Base-by-base conservation (phyloP, 768 basidiomycete species). In the Zangia roseola region DNA sequence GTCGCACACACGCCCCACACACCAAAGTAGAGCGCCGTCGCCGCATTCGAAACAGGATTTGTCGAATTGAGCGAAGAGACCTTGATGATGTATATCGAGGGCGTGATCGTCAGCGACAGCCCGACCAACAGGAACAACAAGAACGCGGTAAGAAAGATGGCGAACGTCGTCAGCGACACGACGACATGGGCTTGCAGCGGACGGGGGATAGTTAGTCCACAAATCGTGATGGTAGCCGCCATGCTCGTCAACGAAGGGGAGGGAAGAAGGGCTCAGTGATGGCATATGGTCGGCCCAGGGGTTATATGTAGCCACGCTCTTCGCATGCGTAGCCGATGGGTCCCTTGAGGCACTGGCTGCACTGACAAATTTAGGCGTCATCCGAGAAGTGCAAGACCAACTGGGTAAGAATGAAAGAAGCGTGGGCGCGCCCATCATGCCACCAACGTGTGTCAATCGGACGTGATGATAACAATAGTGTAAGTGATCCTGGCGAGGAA, bases 1-100 rank as follows among this genome's bases (percentile, higher is more conserved):
- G 67, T 67, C 1, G 83, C 83, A 67, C 91, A 94, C 30, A 84
- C 74, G 1, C 91, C 91, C 86, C 90, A 92, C 6, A 91, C 84
- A 4, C 91, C 91, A 52, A 91, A 86, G 30, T 81, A 76, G 10
- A 91, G 66, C 55, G 75, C 71, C 4, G 82, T 84, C 24, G 82
- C 82, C 12, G 81, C 66, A 51, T 74, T 74, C 10, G 83, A 81
- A 28, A 61, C 55, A 3, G 75, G 74, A 41, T 69, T 63, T 35
- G 31, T 20, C 20, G 62, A 57, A 33, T 60, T 41, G 31, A 54
- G 47, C 56, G 67, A 71, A 3, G 68, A 46, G 30, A 88, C 62
- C 17, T 68, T 57, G 41, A 89, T 69, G 23, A 90, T 69, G 63
- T 83, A 86, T 24, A 90, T 77, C 19, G 79, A 61, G 63, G 82